Base-by-base conservation (phyloP, 2,329 filamentous ascomycete genomes). In the Fusarium robinianum region DNA sequence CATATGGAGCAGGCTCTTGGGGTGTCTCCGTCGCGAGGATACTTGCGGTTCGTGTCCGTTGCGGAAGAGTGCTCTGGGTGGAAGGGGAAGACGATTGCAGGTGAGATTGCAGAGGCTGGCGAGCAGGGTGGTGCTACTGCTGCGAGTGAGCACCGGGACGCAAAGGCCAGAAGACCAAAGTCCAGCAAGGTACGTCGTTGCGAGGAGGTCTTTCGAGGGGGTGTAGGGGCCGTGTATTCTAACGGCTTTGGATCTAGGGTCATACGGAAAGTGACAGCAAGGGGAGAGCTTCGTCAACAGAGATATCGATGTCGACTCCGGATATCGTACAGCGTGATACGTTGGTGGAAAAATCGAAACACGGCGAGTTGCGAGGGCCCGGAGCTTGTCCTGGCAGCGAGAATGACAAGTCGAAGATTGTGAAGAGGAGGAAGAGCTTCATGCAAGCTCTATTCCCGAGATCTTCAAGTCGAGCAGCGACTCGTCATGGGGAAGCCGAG, bases 51-150 rank as follows among this genome's bases (percentile, higher is more conserved):
- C 59, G 69, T 83, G 6, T 72, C 85, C 1, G 79, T 89, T 5
- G 66, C 78, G 0, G 88, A 92, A 58, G 85, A 89, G 42, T 85
- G 86, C 51, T 69, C 88, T 11, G 89, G 86, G 0, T 83, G 77
- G 38, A 84, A 84, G 39, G 85, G 88, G 8, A 83, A 74, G 53
- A 95, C 88, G 0, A 72, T 88, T 11, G 74, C 81, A 12, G 81
- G 82, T 9, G 82, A 88, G 57, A 81, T 89, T 39, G 32, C 46
- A 12, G 52, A 61, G 7, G 39, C 33, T 6, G 30, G 30, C 3
- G 54, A 49, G 18, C 46, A 44, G 7, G 29, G 11, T 3, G 42
- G 43, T 4, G 6, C 30, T 8, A 15, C 24, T 4, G 6, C 30
- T 8, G 16, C 24, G 14, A 9, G 9, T 8, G 49, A 57, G 15